Conservation (phyloP, 306 rosid genomes). For the Castanea mollissima region DNA sequence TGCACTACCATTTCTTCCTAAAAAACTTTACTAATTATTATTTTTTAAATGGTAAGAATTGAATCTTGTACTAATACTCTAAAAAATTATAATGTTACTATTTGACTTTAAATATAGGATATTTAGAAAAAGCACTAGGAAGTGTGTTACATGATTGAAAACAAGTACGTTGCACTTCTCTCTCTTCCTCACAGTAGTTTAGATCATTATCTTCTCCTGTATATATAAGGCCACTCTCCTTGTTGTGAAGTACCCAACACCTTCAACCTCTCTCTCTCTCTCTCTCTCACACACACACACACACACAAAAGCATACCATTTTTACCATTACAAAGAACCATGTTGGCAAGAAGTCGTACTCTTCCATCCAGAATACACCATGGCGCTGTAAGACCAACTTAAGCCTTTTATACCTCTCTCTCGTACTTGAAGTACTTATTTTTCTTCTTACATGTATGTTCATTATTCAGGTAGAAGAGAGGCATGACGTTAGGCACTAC, state of each 20-base stretch:
- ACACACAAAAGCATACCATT: background rate
- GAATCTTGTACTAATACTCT: background rate
- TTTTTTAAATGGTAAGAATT: background rate
- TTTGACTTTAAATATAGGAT: background rate
- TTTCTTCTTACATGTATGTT: background rate
- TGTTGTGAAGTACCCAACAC: background rate
- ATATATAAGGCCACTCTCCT: conserved; percentile 32
- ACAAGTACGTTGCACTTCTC: background rate
- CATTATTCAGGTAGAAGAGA: conserved; percentile 52
- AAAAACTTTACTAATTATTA: too few species aligned
- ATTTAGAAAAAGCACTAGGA: background rate
- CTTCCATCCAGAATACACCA: conserved; percentile 80
- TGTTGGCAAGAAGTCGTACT: conserved; percentile 72
- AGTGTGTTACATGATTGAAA: conserved; percentile 1
- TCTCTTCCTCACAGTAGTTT: background rate
- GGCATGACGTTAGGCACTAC: conserved; percentile 56
- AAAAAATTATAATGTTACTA: background rate
- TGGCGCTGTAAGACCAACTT: conserved; percentile 48
- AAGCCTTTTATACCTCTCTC: background rate
- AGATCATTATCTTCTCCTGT: conserved; percentile 16
- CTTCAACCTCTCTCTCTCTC: background rate
- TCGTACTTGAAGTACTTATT: background rate
- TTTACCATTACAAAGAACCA: conserved; percentile 15
- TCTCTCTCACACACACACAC: background rate
- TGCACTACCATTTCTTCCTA: too few species aligned